Evolutionary conservation across 2,329 filamentous ascomycete species (phyloP).

Genomic region (Cordyceps farinosa): DNA sequence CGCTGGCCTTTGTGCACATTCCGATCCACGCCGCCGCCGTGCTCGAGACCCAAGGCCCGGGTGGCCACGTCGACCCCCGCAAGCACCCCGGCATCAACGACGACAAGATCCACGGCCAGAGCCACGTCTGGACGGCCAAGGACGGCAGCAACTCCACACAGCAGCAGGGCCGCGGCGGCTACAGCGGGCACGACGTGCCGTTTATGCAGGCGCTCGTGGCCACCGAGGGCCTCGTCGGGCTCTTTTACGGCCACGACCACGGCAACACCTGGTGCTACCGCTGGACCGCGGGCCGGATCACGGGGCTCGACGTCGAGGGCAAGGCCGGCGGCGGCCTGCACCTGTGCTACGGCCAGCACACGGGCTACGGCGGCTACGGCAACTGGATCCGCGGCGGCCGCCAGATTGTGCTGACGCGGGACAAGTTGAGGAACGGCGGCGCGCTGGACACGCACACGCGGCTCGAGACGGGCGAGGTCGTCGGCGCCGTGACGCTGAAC

Average conservation of each 20-base stretch:
- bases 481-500: slow-evolving; percentile 50
- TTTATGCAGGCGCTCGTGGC: slow-evolving; percentile 56
- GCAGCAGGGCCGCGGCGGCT: slow-evolving; percentile 20
- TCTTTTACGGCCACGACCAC: slow-evolving; percentile 61
- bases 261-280: slow-evolving; percentile 48
- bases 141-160: slow-evolving; percentile 22
- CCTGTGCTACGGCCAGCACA: slow-evolving; percentile 55
- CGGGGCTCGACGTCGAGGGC: slow-evolving; percentile 21
- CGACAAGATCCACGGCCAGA: slow-evolving; percentile 30
- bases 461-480: slow-evolving; percentile 48
- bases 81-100: slow-evolving; percentile 34
- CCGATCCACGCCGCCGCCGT: slow-evolving; percentile 33
- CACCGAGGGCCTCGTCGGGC: slow-evolving; percentile 45
- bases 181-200: slow-evolving; percentile 44
- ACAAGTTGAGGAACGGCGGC: slow-evolving; percentile 39
- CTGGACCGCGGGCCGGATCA: slow-evolving; percentile 29
- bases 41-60: slow-evolving; percentile 21
- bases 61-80: slow-evolving; percentile 25
- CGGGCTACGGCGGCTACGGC: slow-evolving; percentile 63
- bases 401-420: slow-evolving; percentile 19
- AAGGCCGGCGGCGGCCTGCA: slow-evolving; percentile 28
- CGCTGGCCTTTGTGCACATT: slow-evolving; percentile 49
- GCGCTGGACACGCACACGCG: slow-evolving; percentile 54
- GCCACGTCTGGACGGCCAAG: slow-evolving; percentile 27
- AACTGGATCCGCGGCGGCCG: slow-evolving; percentile 54